Evolutionary conservation across 306 rosid species (phyloP), one percentile per base, ranked within the genome.

Genomic region (Cercis canadensis): DNA sequence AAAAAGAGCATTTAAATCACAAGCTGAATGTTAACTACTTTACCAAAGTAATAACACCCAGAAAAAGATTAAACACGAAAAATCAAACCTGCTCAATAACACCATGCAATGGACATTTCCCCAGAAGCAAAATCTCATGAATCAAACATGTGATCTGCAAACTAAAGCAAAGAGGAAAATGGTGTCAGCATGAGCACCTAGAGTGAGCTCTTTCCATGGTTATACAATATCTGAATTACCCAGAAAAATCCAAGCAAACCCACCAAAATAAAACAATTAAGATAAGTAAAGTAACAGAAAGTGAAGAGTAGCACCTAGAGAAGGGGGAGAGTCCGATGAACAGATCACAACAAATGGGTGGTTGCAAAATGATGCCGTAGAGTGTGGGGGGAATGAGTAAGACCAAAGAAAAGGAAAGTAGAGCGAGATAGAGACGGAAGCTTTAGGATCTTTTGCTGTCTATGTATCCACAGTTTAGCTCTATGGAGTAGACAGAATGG

Each of bases 341-440:
- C 49, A 33, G 57, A 73, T 53, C 16, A 55, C 63, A 54, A 47
- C 53, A 47, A 62, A 50, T 4, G 4, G 52, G 62, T 65, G 78
- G 77, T 72, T 83, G 84, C 40, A 34, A 74, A 77, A 77, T 74
- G 82, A 80, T 84, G 88, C 74, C 67, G 80, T 65, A 40, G 69
- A 62, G 78, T 74, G 16, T 7, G 78, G 90, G 61, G 12, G 49
- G 81, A 78, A 85, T 80, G 92, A 88, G 90, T 80, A 57, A 45
- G 67, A 47, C 60, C 57, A 50, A 87, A 83, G 90, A 75, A 82
- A 87, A 80, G 83, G 52, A 81, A 76, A 63, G 56, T 56, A 31
- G 78, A 65, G 41, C 11, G 37, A 32, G 78, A 78, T 24, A 61
- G 79, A 67, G 87, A 75, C 78, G 24, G 59, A 61, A 65, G 68